These are phyloP conservation scores for Globisporangium middletonii DNA, from an alignment of 352 stramenopile genomes.

Conservation along the genomic window DNA sequence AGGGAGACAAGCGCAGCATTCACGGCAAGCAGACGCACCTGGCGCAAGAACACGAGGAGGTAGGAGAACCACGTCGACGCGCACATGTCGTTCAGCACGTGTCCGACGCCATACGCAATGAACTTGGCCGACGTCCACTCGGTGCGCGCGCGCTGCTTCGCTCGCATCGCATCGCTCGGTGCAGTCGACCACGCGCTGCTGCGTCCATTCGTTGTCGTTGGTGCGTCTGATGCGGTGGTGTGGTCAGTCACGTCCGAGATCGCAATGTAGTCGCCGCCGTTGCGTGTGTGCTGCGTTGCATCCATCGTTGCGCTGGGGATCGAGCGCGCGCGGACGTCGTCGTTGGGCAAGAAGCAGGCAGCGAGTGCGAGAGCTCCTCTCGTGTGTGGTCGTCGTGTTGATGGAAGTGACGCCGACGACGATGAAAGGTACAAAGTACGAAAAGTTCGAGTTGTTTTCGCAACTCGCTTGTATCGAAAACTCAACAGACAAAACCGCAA, in stretches of 20 bases:
- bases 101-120: conserved; percentile 73
- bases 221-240: not conserved
- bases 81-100: conserved; percentile 88
- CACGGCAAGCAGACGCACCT: conserved; percentile 14
- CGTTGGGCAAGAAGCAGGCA: too few relatives aligned
- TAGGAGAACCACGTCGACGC: conserved; percentile 87
- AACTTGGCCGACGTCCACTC: conserved; percentile 57
- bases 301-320: not conserved
- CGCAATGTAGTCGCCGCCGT: conserved; percentile 12
- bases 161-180: conserved; percentile 2
- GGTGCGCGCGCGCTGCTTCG: conserved; percentile 2
- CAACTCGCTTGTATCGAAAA: not conserved
- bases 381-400: not conserved
- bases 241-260: conserved; percentile 8
- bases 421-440: not conserved
- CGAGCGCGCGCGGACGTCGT: too few relatives aligned
- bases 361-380: not conserved
- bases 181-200: not conserved
- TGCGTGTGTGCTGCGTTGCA: not conserved
- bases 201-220: not conserved
- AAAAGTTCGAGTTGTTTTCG: not conserved
- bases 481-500: not conserved
- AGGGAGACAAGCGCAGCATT: not conserved
- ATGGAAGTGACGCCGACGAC: not conserved
- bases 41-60: conserved; percentile 72